Evolutionary conservation across 164 flowering plant genomes (phyloP).

Genomic region (Vitis labrusca): DNA sequence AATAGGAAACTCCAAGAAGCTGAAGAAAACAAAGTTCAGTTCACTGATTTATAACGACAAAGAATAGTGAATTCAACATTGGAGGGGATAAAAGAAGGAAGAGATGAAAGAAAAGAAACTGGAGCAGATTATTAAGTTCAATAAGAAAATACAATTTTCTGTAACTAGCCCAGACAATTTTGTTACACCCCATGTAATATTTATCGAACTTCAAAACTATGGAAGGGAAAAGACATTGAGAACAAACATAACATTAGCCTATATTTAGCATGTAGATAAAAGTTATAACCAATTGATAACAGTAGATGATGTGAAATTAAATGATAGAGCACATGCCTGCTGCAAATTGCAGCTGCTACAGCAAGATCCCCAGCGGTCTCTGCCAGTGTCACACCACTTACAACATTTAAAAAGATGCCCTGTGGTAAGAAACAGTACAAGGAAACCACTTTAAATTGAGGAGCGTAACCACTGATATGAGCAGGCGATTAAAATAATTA

Average conservation of each 20-base stretch:
- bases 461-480: neutral
- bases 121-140: neutral
- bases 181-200: no score
- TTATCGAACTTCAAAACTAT: no score
- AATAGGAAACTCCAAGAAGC: slow-evolving; percentile 84
- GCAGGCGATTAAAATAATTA: no score
- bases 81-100: no score
- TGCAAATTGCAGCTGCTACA: slow-evolving; percentile 93
- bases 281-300: no score
- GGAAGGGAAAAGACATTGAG: no score
- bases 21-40: slow-evolving; percentile 24
- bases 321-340: slow-evolving; percentile 58
- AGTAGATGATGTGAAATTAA: neutral
- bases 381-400: slow-evolving; percentile 66
- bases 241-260: no score
- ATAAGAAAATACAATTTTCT: neutral
- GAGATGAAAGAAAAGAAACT: neutral
- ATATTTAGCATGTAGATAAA: no score
- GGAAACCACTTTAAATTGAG: neutral
- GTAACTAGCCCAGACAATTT: no score
- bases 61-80: neutral
- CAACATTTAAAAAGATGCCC: slow-evolving; percentile 83
- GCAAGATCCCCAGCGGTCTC: slow-evolving; percentile 99
- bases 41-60: neutral
- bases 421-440: slow-evolving; percentile 15